A percentile compares a stretch with the other conserved stretches of the same genome.
Conservation (phyloP, 176 grass and related monocot genomes). For the Oryza longistaminata region DNA sequence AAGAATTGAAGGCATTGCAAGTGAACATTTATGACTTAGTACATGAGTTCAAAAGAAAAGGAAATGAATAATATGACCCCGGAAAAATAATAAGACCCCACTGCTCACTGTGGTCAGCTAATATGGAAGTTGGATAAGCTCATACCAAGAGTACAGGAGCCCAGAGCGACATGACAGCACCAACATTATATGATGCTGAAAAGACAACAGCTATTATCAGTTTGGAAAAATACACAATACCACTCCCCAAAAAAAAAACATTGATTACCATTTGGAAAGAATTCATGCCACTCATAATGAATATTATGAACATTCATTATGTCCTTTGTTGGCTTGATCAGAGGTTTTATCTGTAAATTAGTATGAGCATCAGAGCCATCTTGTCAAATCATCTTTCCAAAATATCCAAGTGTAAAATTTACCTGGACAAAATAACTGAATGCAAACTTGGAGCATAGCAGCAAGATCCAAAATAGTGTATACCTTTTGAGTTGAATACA, state of each 20-base stretch:
- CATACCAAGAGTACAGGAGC: slow-evolving; percentile 86
- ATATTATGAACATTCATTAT: slow-evolving; percentile 86
- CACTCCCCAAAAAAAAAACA: neutral
- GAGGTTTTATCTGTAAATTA: slow-evolving; percentile 84
- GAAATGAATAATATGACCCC: neutral
- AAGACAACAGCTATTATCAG: slow-evolving; percentile 21
- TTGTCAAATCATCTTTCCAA: slow-evolving; percentile 22
- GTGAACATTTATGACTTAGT: slow-evolving; percentile 4
- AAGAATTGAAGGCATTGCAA: slow-evolving; percentile 31
- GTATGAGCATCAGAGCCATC: slow-evolving; percentile 16
- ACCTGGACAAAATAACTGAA: slow-evolving; percentile 97
- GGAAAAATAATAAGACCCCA: neutral
- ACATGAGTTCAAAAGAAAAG: slow-evolving; percentile 14
- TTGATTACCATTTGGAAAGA: slow-evolving; percentile 85
- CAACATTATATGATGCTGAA: slow-evolving; percentile 78
- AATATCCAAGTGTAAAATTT: slow-evolving; percentile 33
- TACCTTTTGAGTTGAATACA: slow-evolving; percentile 65
- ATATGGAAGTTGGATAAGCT: slow-evolving; percentile 17
- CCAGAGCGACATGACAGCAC: slow-evolving; percentile 83
- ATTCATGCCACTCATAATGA: slow-evolving; percentile 91
- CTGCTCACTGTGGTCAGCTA: slow-evolving; percentile 12
- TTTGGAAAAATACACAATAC: neutral
- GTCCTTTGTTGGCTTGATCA: slow-evolving; percentile 88
- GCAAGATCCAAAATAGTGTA: slow-evolving; percentile 82
- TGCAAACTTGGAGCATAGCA: slow-evolving; percentile 79